Evolutionary conservation across 345 rosid species (phyloP).

Genomic region (Passiflora organensis): DNA sequence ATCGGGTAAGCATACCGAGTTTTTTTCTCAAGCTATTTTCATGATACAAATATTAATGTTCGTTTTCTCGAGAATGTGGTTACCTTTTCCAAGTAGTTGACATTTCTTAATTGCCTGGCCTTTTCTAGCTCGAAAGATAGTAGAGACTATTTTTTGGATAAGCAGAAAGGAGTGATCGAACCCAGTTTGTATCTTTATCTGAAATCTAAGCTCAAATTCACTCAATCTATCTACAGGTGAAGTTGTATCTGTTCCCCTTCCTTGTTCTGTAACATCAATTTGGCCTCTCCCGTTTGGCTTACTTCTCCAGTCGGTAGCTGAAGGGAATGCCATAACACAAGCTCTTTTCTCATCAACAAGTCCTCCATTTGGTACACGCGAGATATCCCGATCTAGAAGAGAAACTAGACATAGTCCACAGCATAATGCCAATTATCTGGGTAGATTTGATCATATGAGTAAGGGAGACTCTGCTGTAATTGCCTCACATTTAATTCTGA

Average conservation of each 20-base stretch:
- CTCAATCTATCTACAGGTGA: slow-evolving; percentile 45
- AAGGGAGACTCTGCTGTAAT: slow-evolving; percentile 41
- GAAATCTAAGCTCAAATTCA: background rate
- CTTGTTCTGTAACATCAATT: slow-evolving; percentile 59
- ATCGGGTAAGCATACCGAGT: slow-evolving; percentile 49
- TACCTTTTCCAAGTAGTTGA: too few species aligned
- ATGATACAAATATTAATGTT: background rate
- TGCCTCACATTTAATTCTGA: slow-evolving; percentile 77
- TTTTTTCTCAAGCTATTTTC: background rate
- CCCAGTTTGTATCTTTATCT: background rate
- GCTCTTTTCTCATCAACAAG: slow-evolving; percentile 44
- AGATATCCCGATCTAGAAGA: slow-evolving; percentile 50
- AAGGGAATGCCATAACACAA: slow-evolving; percentile 37
- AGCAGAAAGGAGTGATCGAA: too few species aligned
- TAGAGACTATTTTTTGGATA: too few species aligned
- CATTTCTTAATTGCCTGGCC: too few species aligned
- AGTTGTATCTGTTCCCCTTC: slow-evolving; percentile 66
- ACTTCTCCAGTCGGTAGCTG: slow-evolving; percentile 66
- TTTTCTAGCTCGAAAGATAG: too few species aligned
- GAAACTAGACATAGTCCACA: slow-evolving; percentile 52
- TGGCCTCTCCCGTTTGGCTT: slow-evolving; percentile 94
- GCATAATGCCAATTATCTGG: slow-evolving; percentile 30
- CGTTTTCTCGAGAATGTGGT: background rate
- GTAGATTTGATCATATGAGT: slow-evolving; percentile 35
- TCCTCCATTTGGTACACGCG: slow-evolving; percentile 50